Conservation (phyloP, 1,284 basidiomycete genomes). For the Athelia sp. region DNA sequence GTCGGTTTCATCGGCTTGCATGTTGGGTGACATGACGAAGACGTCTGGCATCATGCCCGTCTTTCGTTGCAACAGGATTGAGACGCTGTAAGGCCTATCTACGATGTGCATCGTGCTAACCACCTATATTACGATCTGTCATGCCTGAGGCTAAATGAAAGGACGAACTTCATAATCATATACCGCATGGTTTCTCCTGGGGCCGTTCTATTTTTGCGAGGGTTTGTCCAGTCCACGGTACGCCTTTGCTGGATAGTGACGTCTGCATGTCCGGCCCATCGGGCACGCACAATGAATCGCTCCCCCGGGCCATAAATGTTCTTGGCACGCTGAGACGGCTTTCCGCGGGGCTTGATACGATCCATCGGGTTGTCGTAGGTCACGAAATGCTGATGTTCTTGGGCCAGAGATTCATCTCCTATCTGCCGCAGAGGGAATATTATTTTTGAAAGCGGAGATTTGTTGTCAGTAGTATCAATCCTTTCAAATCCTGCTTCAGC, state of each 20-base stretch:
- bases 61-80: background rate
- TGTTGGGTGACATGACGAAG: background rate
- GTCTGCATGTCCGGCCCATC: background rate
- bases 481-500: background rate
- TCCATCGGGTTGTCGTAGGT: conserved; percentile 1
- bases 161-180: background rate
- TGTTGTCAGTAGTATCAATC: background rate
- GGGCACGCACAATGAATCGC: conserved; percentile 1
- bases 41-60: background rate
- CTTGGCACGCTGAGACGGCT: background rate
- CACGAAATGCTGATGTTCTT: background rate
- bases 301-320: conserved; percentile 1
- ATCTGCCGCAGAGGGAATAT: background rate
- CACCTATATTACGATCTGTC: background rate
- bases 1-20: background rate
- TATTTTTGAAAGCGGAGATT: background rate
- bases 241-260: background rate
- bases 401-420: background rate
- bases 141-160: too few relatives aligned
- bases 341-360: background rate
- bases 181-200: background rate
- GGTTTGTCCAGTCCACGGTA: background rate
- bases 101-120: conserved; percentile 1
- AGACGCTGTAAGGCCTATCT: background rate
- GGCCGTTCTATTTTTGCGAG: background rate